Evolutionary conservation across 768 basidiomycete species (phyloP).

Genomic region (Omphalotus guepiniiformis): DNA sequence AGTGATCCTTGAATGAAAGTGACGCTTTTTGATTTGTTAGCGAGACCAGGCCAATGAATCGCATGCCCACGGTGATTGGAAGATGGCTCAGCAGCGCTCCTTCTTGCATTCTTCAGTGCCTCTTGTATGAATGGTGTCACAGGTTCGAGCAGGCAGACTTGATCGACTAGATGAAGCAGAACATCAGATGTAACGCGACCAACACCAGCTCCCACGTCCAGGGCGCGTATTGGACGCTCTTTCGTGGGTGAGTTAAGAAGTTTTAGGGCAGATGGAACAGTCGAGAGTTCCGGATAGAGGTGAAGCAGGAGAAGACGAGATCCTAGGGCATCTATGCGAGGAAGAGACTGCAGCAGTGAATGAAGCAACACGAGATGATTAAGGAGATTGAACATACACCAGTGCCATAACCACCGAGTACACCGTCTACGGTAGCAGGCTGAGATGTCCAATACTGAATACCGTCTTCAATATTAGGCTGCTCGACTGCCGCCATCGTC

Average conservation of each 20-base stretch:
- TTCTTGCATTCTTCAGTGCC: conserved; percentile 45
- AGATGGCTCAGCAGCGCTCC: conserved; percentile 23
- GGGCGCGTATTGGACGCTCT: conserved; percentile 51
- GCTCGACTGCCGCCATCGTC: conserved; percentile 12
- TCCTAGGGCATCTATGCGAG: conserved; percentile 85
- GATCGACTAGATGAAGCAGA: conserved; percentile 81
- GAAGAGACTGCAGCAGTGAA: conserved; percentile 66
- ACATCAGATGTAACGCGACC: conserved; percentile 89
- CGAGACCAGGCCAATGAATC: conserved; percentile 61
- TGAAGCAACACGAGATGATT: conserved; percentile 2
- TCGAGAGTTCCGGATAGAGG: conserved; percentile 74
- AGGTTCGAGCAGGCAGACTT: conserved; percentile 89
- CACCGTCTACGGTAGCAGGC: conserved; percentile 27
- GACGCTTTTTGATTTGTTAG: conserved; percentile 61
- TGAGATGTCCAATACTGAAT: conserved; percentile 85
- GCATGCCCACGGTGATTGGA: conserved; percentile 15
- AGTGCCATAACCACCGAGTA: conserved; percentile 25
- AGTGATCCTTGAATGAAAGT: conserved; percentile 77
- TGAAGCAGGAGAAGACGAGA: conserved; percentile 85
- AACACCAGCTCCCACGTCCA: conserved; percentile 94
- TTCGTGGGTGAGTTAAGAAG: conserved; percentile 32
- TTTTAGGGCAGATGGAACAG: conserved; percentile 68
- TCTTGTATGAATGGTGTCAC: conserved; percentile 73
- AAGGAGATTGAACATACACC: conserved; percentile 22
- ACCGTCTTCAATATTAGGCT: conserved; percentile 67